Evolutionary conservation across 192 early-diverging fungal species (phyloP), one percentile per base, ranked within the genome.

Genomic region (Diversispora epigaea): DNA sequence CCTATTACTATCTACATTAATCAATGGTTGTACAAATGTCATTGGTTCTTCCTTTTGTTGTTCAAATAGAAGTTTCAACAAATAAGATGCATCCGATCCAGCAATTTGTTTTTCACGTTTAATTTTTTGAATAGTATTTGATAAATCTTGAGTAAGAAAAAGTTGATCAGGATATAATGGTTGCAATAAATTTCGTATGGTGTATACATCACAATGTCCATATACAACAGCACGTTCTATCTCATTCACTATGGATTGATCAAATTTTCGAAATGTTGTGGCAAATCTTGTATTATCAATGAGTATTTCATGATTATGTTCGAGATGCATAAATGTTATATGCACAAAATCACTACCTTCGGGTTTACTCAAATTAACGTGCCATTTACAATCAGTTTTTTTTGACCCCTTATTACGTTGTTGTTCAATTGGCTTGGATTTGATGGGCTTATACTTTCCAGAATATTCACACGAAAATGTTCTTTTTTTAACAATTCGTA

Each of bases 111-210:
- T n/a, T 22, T 67, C 45, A 7, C 1, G 17, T 45, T 67, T 67
- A 17, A 67, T 47, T 49, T 66, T 67, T 67, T n/a, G 44, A 49
- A 67, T 67, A 21, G 65, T n/a, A 49, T 67, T 67, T 0, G 45
- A n/a, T 9, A 6, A 67, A 49, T 67, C 45, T 49, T 67, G 65
- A n/a, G 17, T 45, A 67, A n/a, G 21, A 67, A 67, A 15, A 67
- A n/a, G 21, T 19, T 67, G 19, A 8, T 67, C 8, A 47, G 44
- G 0, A 49, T n/a, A 67, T 8, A 67, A n/a, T 22, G 10, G 65
- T 49, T 46, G 43, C 0, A 47, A 14, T 11, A 47, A 49, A 49
- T 45, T 67, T 22, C 45, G 5, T 49, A 67, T 67, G 6, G 44
- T 67, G 25, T 47, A 22, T 47, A n/a, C 44, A 62, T 62, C 39